Evolutionary conservation across 2,329 filamentous ascomycete genomes (phyloP), one percentile per base, ranked within the genome.

Genomic region (Talaromyces sp.): DNA sequence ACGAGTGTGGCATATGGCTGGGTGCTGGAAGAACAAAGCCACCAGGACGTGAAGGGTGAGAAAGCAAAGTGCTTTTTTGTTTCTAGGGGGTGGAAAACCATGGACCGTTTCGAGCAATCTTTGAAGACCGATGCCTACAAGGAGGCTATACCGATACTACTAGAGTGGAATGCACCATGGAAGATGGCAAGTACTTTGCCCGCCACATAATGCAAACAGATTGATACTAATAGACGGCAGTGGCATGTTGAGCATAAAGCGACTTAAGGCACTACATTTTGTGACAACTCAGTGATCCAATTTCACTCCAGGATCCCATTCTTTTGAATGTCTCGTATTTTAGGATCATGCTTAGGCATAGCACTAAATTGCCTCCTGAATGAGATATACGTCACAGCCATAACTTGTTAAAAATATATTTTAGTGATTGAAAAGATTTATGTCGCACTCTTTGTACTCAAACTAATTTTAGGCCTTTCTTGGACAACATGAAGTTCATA

Each of bases 91-190:
- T 58, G 54, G 54, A 24, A n/a, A 13, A 39, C 33, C 22, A 58
- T 58, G 54, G 54, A 58, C 31, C 54, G 19, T 58, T 58, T 58
- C 54, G 54, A 58, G 54, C 54, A 58, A 33, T 58, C 54, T 14
- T 1, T 58, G 54, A 41, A 58, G 54, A 58, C 54, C 16, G 54
- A 58, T 27, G 54, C 54, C 31, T 58, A 58, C 9, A 27, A 58
- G 33, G 41, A 58, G 35, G 54, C 54, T 16, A 58, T 58, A 37
- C 54, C 54, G 19, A 58, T 58, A 37, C 54, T 58, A 4, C 31
- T 58, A n/a, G 54, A n/a, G 31, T 58, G 54, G 54, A 58, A 58
- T 6, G 39, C 39, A 43, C 39, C 39, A 16, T 43, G 16, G 16
- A 43, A 43, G 39, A 43, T 43, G 16, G 39, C n/a, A 43, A 9